phyloP scores from a whole-genome alignment of 2,329 filamentous ascomycete genomes.

The Penicillium sp. region DNA sequence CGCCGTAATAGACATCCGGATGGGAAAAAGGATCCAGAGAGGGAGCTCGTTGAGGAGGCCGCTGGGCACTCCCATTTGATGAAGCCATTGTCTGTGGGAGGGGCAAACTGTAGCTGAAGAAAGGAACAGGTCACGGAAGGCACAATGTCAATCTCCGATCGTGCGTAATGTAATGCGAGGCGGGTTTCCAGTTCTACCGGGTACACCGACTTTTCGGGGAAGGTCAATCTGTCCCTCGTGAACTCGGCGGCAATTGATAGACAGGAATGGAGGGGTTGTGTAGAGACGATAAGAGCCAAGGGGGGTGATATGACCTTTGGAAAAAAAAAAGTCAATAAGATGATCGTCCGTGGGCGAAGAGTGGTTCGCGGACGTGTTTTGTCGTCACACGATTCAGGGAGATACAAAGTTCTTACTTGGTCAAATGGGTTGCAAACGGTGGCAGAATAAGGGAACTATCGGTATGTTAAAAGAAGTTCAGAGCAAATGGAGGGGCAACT shows the following conservation, averaged over 20 bases:
- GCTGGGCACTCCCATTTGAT: constrained; percentile 34
- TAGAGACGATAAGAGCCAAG: not conserved
- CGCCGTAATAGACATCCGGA: constrained; percentile 55
- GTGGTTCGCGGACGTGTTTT: too few relatives aligned
- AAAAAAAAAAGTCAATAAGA: not conserved
- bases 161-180: constrained; percentile 15
- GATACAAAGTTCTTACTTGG: too few relatives aligned
- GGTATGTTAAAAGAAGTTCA: too few relatives aligned
- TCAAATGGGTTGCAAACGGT: too few relatives aligned
- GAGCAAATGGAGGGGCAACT: not conserved
- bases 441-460: too few relatives aligned
- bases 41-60: constrained; percentile 33
- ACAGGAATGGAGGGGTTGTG: not conserved
- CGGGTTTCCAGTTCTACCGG: not conserved
- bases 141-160: constrained; percentile 10
- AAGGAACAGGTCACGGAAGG: constrained; percentile 4
- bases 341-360: too few relatives aligned
- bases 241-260: not conserved
- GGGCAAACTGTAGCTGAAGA: not conserved
- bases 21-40: constrained; percentile 53
- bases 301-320: not conserved
- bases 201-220: constrained; percentile 17
- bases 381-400: too few relatives aligned
- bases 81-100: constrained; percentile 33
- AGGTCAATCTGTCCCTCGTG: not conserved